These are phyloP conservation scores for Epichloe uncinata DNA, from an alignment of 2,329 filamentous ascomycete genomes.

Conservation along the genomic window DNA sequence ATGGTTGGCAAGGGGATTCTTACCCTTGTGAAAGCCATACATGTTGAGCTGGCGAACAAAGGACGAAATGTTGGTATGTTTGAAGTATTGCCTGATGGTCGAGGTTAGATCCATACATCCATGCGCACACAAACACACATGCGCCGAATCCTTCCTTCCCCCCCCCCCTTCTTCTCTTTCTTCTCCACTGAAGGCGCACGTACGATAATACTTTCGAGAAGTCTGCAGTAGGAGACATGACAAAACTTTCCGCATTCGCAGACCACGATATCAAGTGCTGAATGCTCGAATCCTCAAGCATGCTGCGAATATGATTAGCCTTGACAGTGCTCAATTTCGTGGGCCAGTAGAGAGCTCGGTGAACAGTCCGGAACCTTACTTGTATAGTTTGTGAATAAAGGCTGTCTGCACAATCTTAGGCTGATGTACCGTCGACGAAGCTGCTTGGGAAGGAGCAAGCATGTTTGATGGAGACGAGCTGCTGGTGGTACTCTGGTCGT, in stretches of 20 bases:
- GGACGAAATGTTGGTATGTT: conserved; percentile 97
- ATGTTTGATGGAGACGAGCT: conserved; percentile 25
- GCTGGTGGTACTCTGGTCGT: conserved; percentile 20
- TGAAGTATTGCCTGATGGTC: conserved; percentile 77
- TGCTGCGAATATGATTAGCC: conserved; percentile 39
- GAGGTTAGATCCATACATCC: conserved; percentile 4
- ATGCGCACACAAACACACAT: background rate
- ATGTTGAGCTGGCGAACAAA: conserved; percentile 97
- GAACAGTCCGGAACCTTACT: conserved; percentile 42
- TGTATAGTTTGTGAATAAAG: conserved; percentile 98
- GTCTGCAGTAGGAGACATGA: conserved; percentile 94
- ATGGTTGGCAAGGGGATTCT: conserved; percentile 5
- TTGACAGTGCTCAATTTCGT: background rate
- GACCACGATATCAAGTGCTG: conserved; percentile 97
- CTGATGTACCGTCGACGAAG: conserved; percentile 68
- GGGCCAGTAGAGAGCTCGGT: background rate
- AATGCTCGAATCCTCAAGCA: conserved; percentile 89
- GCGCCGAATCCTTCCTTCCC: background rate
- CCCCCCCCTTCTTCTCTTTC: no score
- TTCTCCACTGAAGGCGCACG: conserved; percentile 23
- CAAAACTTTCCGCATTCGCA: conserved; percentile 84
- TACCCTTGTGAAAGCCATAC: conserved; percentile 99
- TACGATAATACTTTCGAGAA: conserved; percentile 98
- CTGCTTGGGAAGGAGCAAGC: conserved; percentile 35
- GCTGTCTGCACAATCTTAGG: conserved; percentile 97